Base-by-base conservation (phyloP, 75 land plant species). In the Cryptomeria japonica region DNA sequence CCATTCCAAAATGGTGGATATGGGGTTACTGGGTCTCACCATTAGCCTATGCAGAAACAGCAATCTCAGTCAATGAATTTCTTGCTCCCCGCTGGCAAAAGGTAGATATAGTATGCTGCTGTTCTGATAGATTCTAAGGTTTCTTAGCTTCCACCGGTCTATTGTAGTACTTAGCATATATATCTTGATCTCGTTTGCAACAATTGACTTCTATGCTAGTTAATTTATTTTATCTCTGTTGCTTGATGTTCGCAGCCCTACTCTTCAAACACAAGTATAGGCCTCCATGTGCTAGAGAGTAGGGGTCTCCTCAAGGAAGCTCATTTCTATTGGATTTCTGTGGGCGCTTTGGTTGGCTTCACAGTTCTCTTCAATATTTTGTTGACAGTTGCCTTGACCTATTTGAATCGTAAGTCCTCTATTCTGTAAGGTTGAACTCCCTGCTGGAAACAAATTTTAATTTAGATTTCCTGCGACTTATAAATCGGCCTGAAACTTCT, bases 11-110 rank as follows among this genome's bases (percentile, higher is more conserved):
- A 84, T 93, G 94, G 94, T 93, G 94, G 93, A 89, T 92, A 42
- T 93, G 94, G 94, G 94, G 92, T 61, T 93, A 92, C 90, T 93
- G 92, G 91, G n/a, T 89, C 22, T 93, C 94, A 12, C 94, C 94
- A 42, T 72, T 93, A 53, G 79, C 88, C 82, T 93, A 93, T 87
- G 94, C 90, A 47, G 90, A 92, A 44, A 89, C 85, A 86, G 94
- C 94, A 44, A 82, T 89, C 70, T 64, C 90, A 64, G 86, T 93
- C 46, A 93, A 92, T 88, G 94, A 93, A 84, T 90, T 93, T 84
- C 90, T 92, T 87, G 94, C 89, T 58, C 88, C 90, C 36, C 83
- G 92, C 36, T 93, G 94, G 94, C 70, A 68, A 72, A 86, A 80
- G 87, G 93, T 90, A 77, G 31, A 4, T 14, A 83, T 47, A 61